phyloP scores from a whole-genome alignment of 805 yeast genomes.

The Ascoidea tarda region DNA sequence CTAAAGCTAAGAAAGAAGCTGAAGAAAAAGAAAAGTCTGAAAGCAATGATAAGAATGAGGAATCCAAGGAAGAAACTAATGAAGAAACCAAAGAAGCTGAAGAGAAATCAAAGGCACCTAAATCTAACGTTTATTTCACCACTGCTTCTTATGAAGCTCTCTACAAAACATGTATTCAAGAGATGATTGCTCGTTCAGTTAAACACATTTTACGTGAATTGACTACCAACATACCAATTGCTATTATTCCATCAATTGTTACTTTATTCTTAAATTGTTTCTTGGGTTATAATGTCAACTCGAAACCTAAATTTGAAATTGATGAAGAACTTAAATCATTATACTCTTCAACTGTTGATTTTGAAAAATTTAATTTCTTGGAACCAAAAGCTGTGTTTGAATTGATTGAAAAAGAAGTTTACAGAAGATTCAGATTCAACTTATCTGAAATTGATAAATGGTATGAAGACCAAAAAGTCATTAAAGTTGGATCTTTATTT shows the following conservation, averaged over 20 bases:
- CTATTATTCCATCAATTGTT: constrained; percentile 43
- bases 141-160: constrained; percentile 10
- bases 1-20: constrained; percentile 17
- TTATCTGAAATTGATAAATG: constrained; percentile 31
- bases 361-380: constrained; percentile 27
- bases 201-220: constrained; percentile 56
- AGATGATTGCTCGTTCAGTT: constrained; percentile 66
- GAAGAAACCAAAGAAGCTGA: constrained; percentile 12
- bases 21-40: constrained; percentile 15
- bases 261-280: constrained; percentile 62
- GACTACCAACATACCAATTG: constrained; percentile 31
- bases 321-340: constrained; percentile 27
- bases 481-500: constrained; percentile 30
- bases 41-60: constrained; percentile 12
- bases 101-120: constrained; percentile 12
- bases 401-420: constrained; percentile 38
- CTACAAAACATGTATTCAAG: constrained; percentile 20
- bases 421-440: constrained; percentile 45
- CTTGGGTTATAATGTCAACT: constrained; percentile 36
- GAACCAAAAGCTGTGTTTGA: constrained; percentile 30
- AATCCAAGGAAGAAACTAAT: constrained; percentile 9
- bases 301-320: constrained; percentile 24
- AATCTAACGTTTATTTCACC: constrained; percentile 3
- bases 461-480: constrained; percentile 21
- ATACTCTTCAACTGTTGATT: constrained; percentile 25